Evolutionary conservation across 768 basidiomycete species (phyloP).

Genomic region (Calocera viscosa): DNA sequence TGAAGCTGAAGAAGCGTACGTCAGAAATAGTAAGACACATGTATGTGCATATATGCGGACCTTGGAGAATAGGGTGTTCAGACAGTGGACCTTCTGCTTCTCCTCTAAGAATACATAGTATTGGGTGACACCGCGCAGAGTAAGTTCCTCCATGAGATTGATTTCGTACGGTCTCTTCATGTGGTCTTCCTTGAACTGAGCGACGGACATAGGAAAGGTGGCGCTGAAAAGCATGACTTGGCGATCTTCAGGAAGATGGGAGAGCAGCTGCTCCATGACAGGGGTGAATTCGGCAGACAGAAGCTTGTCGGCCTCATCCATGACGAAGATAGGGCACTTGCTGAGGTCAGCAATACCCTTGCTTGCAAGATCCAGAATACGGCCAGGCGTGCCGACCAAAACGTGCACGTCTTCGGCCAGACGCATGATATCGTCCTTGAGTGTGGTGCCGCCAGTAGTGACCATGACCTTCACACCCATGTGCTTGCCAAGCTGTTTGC

Average conservation of each 20-base stretch:
- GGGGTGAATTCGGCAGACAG: slow-evolving; percentile 95
- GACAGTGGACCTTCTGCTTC: slow-evolving; percentile 96
- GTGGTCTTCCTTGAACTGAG: slow-evolving; percentile 98
- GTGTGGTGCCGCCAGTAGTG: slow-evolving; percentile 92
- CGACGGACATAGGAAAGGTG: slow-evolving; percentile 97
- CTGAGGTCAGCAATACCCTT: slow-evolving; percentile 88
- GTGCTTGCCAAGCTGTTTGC: slow-evolving; percentile 93
- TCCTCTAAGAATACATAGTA: slow-evolving; percentile 99
- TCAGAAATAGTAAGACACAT: not conserved
- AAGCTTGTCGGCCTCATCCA: slow-evolving; percentile 99
- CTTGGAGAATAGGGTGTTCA: slow-evolving; percentile 99
- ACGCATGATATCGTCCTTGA: slow-evolving; percentile 95
- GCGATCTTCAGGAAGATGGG: slow-evolving; percentile 66
- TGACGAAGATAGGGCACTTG: slow-evolving; percentile 92
- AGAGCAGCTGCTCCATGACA: slow-evolving; percentile 91
- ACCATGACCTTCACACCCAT: slow-evolving; percentile 97
- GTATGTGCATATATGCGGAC: slow-evolving; percentile 30
- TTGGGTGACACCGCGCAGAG: slow-evolving; percentile 94
- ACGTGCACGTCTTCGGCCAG: slow-evolving; percentile 84
- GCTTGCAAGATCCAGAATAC: slow-evolving; percentile 87
- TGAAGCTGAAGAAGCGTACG: slow-evolving; percentile 55
- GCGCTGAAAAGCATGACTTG: slow-evolving; percentile 99
- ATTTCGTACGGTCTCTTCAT: slow-evolving; percentile 94
- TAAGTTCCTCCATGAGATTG: slow-evolving; percentile 99
- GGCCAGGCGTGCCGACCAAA: slow-evolving; percentile 91